These are phyloP conservation scores for Diaporthe sp. DNA, from an alignment of 2,329 filamentous ascomycete genomes.

Conservation along the genomic window DNA sequence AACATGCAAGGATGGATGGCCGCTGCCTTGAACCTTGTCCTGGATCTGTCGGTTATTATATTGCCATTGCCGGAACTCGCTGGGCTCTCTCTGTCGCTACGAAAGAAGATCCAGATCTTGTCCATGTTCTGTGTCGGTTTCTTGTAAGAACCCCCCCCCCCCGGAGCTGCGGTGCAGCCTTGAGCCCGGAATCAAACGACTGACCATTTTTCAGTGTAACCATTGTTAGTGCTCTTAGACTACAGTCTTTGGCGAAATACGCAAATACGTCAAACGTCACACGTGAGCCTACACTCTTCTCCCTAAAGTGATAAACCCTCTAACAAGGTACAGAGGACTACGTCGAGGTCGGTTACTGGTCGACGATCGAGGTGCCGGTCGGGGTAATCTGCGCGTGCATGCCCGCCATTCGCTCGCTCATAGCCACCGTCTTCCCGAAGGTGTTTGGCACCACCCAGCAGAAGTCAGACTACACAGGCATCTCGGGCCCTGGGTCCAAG, in stretches of 20 bases:
- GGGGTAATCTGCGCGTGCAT: conserved; percentile 52
- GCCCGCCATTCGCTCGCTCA: conserved; percentile 51
- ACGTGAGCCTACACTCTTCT: conserved; percentile 18
- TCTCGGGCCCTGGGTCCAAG: conserved; percentile 37
- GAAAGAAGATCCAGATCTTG: conserved; percentile 52
- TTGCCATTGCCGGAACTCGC: conserved; percentile 51
- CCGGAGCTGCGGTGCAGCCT: neutral
- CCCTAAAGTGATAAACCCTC: neutral
- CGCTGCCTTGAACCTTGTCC: conserved; percentile 50
- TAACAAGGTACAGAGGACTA: conserved; percentile 42
- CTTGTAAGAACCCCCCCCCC: conserved; percentile 45
- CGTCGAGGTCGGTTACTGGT: conserved; percentile 47
- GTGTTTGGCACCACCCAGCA: conserved; percentile 47
- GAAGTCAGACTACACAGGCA: conserved; percentile 39
- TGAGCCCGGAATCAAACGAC: neutral
- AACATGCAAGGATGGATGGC: conserved; percentile 51
- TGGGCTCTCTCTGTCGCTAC: conserved; percentile 48
- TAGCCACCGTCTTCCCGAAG: conserved; percentile 48
- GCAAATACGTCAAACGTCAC: conserved; percentile 37
- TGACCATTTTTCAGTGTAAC: conserved; percentile 45
- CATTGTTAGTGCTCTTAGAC: conserved; percentile 46
- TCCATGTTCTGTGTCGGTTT: conserved; percentile 54
- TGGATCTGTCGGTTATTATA: conserved; percentile 50
- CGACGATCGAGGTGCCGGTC: conserved; percentile 52
- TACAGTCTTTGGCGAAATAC: conserved; percentile 42